phyloP scores from a whole-genome alignment of 2,329 filamentous ascomycete species.

The Ceratocystis cacaofunesta region DNA sequence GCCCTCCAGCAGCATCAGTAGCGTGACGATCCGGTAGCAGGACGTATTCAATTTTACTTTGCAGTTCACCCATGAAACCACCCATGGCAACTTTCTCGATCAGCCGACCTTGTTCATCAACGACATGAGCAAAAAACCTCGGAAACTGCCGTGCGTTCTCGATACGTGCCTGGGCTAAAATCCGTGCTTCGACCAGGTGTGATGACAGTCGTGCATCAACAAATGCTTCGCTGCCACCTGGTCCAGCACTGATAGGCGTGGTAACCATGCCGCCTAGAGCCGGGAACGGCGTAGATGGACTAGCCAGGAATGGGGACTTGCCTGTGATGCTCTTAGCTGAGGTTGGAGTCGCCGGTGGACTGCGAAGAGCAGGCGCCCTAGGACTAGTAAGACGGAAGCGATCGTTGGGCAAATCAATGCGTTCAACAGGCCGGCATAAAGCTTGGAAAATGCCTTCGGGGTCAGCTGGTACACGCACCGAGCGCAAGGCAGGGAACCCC shows the following conservation, averaged over 20 bases:
- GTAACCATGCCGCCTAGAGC: neutral
- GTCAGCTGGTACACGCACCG: conserved; percentile 51
- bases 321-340: conserved; percentile 7
- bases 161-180: conserved; percentile 50
- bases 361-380: conserved; percentile 19
- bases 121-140: conserved; percentile 43
- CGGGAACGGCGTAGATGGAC: conserved; percentile 16
- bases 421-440: conserved; percentile 48
- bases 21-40: conserved; percentile 43
- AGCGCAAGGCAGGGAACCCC: conserved; percentile 47
- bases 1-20: conserved; percentile 40
- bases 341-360: conserved; percentile 10
- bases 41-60: conserved; percentile 44
- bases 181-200: conserved; percentile 37
- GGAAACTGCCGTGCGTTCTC: conserved; percentile 40
- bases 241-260: conserved; percentile 21
- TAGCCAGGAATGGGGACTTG: conserved; percentile 17
- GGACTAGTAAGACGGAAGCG: conserved; percentile 26
- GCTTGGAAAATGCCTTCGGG: conserved; percentile 53
- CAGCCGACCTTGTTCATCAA: conserved; percentile 36
- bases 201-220: conserved; percentile 24
- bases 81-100: conserved; percentile 41
- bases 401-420: conserved; percentile 37
- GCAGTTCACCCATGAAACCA: conserved; percentile 46
- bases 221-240: conserved; percentile 8